phyloP scores from a whole-genome alignment of 2,329 filamentous ascomycete genomes.

The Phoma herbarum region DNA sequence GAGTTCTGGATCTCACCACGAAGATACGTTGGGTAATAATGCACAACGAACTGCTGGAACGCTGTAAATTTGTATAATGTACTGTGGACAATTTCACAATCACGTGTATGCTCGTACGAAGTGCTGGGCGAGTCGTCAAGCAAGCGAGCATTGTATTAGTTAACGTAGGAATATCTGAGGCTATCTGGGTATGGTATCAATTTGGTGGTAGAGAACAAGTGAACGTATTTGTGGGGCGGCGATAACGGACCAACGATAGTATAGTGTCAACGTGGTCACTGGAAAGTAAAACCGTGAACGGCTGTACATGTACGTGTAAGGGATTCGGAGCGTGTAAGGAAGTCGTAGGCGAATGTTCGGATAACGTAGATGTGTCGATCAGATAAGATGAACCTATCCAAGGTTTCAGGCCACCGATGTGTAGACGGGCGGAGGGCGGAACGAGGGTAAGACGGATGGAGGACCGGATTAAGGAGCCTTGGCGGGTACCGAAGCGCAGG shows the following conservation, averaged over 20 bases:
- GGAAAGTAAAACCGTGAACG: too few species aligned
- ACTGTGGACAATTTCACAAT: too few species aligned
- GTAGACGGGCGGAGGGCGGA: neutral
- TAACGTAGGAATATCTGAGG: neutral
- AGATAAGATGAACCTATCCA: slow-evolving; percentile 13
- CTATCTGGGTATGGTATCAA: neutral
- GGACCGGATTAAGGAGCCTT: slow-evolving; percentile 3
- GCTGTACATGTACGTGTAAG: neutral
- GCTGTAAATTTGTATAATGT: too few species aligned
- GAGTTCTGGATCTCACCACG: slow-evolving; percentile 25
- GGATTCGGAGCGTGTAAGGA: neutral
- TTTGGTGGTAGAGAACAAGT: neutral
- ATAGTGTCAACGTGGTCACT: neutral
- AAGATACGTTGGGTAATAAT: slow-evolving; percentile 5
- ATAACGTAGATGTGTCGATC: neutral
- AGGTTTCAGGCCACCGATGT: neutral
- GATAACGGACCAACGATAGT: too few species aligned
- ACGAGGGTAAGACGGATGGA: neutral
- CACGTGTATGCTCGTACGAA: neutral
- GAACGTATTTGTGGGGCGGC: neutral
- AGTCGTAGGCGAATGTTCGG: neutral
- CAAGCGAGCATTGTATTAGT: neutral
- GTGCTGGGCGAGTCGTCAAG: neutral
- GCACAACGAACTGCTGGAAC: too few species aligned
- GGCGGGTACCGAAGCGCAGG: neutral